Evolutionary conservation across 768 basidiomycete genomes (phyloP).

Genomic region (Lactarius hengduanensis): DNA sequence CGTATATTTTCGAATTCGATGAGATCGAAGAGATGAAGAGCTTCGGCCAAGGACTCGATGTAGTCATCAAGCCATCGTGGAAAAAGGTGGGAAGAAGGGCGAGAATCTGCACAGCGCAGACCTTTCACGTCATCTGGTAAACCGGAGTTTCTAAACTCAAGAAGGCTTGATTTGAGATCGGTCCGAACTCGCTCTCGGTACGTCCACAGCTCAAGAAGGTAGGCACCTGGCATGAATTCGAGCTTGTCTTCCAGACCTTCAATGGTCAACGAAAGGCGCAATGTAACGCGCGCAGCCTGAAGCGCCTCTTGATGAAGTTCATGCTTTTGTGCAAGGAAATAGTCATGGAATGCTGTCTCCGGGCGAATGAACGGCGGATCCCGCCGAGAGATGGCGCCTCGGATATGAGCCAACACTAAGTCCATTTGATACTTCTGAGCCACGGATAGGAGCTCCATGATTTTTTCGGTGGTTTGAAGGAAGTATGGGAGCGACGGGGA

Average conservation of each 20-base stretch:
- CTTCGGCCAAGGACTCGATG: background rate
- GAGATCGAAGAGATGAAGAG: background rate
- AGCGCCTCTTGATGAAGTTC: background rate
- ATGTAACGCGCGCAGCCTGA: background rate
- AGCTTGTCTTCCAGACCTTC: no score
- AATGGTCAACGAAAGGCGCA: background rate
- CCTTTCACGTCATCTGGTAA: background rate
- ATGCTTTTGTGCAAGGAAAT: conserved; percentile 2
- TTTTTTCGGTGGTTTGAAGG: background rate
- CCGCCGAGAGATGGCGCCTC: background rate
- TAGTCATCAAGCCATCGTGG: background rate
- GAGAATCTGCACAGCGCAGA: background rate
- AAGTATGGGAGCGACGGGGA: background rate
- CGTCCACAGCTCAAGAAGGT: background rate
- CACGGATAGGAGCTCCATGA: background rate
- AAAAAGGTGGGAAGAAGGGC: background rate
- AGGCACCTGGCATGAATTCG: background rate
- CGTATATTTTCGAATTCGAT: background rate
- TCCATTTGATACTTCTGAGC: conserved; percentile 2
- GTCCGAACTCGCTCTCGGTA: background rate
- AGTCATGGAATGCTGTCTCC: background rate
- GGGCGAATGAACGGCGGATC: background rate
- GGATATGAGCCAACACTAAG: background rate
- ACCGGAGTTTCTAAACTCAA: background rate
- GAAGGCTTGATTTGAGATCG: background rate